phyloP scores from a whole-genome alignment of 441 rosid species.

The Erodium trifolium region DNA sequence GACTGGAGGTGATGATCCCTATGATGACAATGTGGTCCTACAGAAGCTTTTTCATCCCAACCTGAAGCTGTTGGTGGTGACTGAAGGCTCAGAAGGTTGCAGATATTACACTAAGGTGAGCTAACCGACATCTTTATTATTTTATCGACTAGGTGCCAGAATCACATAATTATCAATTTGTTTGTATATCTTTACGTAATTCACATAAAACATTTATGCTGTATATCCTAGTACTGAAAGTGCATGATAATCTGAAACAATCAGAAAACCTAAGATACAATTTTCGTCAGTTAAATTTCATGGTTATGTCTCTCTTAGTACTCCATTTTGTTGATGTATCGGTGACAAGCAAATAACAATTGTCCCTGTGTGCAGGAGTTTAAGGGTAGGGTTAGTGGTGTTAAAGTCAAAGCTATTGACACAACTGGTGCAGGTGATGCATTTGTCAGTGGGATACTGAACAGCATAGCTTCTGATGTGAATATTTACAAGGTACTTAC shows the following conservation, averaged over 20 bases:
- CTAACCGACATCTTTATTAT: neutral
- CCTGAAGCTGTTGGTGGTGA: slow-evolving; percentile 74
- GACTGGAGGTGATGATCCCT: slow-evolving; percentile 76
- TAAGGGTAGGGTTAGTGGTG: slow-evolving; percentile 68
- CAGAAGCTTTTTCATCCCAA: slow-evolving; percentile 77
- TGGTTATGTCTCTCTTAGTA: no score
- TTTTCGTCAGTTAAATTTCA: no score
- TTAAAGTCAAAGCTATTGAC: slow-evolving; percentile 76
- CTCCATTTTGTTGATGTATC: no score
- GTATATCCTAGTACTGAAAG: neutral
- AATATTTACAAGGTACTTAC: slow-evolving; percentile 46
- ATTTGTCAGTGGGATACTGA: slow-evolving; percentile 74
- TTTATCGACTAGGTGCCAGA: neutral
- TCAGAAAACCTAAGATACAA: no score
- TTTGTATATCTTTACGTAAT: no score
- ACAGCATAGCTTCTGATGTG: slow-evolving; percentile 59
- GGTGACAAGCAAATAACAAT: no score
- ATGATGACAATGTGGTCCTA: slow-evolving; percentile 72
- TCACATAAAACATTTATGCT: no score
- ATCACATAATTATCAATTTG: neutral
- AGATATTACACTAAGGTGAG: slow-evolving; percentile 85
- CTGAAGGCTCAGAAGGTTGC: slow-evolving; percentile 88
- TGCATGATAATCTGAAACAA: slow-evolving; percentile 4
- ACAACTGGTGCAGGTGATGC: slow-evolving; percentile 98
- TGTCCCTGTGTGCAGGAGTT: slow-evolving; percentile 44